Conservation (phyloP, 768 basidiomycete species). For the Termitomyces heimii region DNA sequence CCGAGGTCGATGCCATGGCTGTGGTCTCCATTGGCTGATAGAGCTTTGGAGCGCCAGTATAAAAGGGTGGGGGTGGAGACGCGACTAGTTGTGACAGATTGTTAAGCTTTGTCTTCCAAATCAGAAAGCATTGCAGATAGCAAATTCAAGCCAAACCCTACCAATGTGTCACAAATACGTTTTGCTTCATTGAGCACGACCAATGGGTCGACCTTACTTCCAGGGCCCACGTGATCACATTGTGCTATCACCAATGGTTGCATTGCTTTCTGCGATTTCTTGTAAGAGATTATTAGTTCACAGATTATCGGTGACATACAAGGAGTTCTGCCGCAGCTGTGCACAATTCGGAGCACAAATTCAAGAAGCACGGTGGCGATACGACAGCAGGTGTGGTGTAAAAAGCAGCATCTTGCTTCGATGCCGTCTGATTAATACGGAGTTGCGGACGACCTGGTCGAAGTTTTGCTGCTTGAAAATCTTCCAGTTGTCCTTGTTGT, state of each 20-base stretch:
- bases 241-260: constrained; percentile 72
- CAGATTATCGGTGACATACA: constrained; percentile 38
- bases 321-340: constrained; percentile 80
- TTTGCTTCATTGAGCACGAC: constrained; percentile 73
- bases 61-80: constrained; percentile 58
- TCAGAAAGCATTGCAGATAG: neutral
- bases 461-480: constrained; percentile 46
- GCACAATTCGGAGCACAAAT: constrained; percentile 82
- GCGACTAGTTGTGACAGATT: constrained; percentile 68
- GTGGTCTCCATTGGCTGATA: constrained; percentile 25
- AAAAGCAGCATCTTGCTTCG: constrained; percentile 35
- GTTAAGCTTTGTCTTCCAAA: constrained; percentile 43
- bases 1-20: constrained; percentile 19
- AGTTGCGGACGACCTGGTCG: constrained; percentile 68
- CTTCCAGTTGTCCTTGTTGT: constrained; percentile 17
- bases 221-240: constrained; percentile 71
- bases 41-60: constrained; percentile 40
- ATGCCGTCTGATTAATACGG: constrained; percentile 24
- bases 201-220: constrained; percentile 66
- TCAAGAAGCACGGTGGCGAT: constrained; percentile 57
- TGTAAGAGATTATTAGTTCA: constrained; percentile 8
- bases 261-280: constrained; percentile 41
- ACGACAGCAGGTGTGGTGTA: constrained; percentile 29
- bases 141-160: constrained; percentile 24
- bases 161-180: constrained; percentile 70